phyloP scores from a whole-genome alignment of 768 basidiomycete genomes.

The Lactarius deliciosus region DNA sequence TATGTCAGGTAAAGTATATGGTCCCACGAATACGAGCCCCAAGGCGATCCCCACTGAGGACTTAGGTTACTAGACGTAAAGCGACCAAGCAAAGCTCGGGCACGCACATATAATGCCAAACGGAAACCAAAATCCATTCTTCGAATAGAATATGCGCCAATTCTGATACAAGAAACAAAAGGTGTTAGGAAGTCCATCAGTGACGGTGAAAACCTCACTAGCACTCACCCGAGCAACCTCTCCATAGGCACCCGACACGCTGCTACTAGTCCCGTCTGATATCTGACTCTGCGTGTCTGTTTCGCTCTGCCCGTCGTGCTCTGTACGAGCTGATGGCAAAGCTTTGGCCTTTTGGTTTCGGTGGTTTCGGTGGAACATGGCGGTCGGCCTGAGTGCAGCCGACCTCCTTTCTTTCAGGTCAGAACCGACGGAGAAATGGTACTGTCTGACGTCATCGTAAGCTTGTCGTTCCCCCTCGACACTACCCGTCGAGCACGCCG shows the following conservation, averaged over 20 bases:
- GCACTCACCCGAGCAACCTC: slow-evolving; percentile 35
- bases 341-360: slow-evolving; percentile 38
- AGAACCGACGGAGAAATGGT: background rate
- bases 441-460: background rate
- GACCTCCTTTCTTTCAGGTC: background rate
- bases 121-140: slow-evolving; percentile 65
- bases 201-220: background rate
- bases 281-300: slow-evolving; percentile 32
- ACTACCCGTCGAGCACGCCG: too few relatives aligned
- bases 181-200: background rate
- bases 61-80: background rate
- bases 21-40: slow-evolving; percentile 65
- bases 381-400: too few relatives aligned
- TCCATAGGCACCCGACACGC: slow-evolving; percentile 34
- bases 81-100: slow-evolving; percentile 6
- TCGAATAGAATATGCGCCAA: slow-evolving; percentile 30
- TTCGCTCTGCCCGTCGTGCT: slow-evolving; percentile 31
- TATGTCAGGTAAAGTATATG: slow-evolving; percentile 63
- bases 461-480: too few relatives aligned
- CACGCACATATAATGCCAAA: slow-evolving; percentile 62
- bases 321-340: slow-evolving; percentile 31
- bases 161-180: background rate
- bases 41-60: slow-evolving; percentile 61
- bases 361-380: slow-evolving; percentile 39
- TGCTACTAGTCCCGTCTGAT: slow-evolving; percentile 32